Evolutionary conservation across 1,139 yeast genomes (phyloP), one percentile per base, ranked within the genome.

Genomic region (Geotrichum histeridarum): DNA sequence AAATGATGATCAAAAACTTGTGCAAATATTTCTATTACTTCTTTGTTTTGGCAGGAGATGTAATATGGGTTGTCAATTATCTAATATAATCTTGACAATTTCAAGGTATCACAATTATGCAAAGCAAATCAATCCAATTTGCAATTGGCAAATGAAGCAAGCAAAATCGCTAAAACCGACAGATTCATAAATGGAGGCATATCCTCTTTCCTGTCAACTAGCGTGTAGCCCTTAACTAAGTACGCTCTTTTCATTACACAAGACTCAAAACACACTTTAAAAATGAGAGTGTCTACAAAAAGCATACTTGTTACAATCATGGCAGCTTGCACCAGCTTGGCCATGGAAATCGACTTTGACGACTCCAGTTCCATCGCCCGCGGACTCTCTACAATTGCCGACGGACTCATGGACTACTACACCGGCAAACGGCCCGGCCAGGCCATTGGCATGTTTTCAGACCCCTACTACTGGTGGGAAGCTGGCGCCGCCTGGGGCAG

Each of bases 391-490:
- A 68, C 77, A 31, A 73, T 86, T 15, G 80, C 80, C 8, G 68
- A 76, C 36, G 76, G 76, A 61, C 69, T 88, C 59, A 77, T 91
- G 78, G 90, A 89, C 72, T 91, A 91, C 70, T 89, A 90, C 67
- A 84, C 82, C 48, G 96, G 96, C 42, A 63, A 72, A 47, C 89
- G 38, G 79, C 89, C 22, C 73, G 88, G 45, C 7, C 73, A 87
- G 22, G 76, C 84, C 9, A 77, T 86, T 30, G 96, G 96, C 33
- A 79, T 81, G 84, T 88, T 89, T 68, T 73, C 77, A 12, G 67
- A 75, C 59, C 95, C 95, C 1, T 86, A 86, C 73, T 87, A 85
- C 74, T 89, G 96, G 96, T 89, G 96, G 96, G 87, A 85, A 73
- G 93, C 94, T 42, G 96, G 95, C 60, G 95, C 89, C 57, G 89